Conservation (phyloP, 2,329 filamentous ascomycete species). For the Myriosclerotinia curreyana region DNA sequence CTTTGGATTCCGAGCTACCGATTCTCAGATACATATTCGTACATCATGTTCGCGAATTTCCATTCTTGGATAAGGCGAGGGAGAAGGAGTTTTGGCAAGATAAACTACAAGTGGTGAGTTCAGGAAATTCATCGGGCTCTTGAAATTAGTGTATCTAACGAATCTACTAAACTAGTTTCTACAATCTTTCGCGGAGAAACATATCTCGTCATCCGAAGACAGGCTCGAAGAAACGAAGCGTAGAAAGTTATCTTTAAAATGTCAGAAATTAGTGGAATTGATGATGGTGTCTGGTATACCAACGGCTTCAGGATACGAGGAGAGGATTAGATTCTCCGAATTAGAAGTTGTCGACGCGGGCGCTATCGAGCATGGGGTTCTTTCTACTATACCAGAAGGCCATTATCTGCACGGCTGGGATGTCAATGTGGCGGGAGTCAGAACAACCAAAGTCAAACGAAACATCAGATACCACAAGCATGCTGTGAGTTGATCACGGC, state of each 20-base stretch:
- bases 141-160: background rate
- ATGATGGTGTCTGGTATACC: conserved; percentile 99
- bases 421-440: conserved; percentile 87
- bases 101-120: conserved; percentile 84
- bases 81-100: conserved; percentile 99
- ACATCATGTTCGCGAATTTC: conserved; percentile 95
- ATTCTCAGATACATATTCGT: conserved; percentile 97
- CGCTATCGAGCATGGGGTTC: conserved; percentile 84
- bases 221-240: conserved; percentile 94
- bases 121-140: background rate
- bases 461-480: conserved; percentile 89
- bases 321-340: conserved; percentile 93
- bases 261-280: conserved; percentile 90
- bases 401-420: conserved; percentile 96
- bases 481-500: conserved; percentile 59
- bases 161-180: conserved; percentile 63
- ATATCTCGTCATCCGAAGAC: conserved; percentile 96
- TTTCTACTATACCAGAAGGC: conserved; percentile 84
- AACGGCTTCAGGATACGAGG: conserved; percentile 94
- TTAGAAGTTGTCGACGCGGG: conserved; percentile 94
- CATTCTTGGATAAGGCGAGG: conserved; percentile 90
- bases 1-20: conserved; percentile 88
- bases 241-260: conserved; percentile 86
- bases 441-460: conserved; percentile 75
- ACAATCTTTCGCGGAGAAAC: conserved; percentile 94